phyloP scores from a whole-genome alignment of 2,329 filamentous ascomycete genomes.

The Ophiostoma perfectum region DNA sequence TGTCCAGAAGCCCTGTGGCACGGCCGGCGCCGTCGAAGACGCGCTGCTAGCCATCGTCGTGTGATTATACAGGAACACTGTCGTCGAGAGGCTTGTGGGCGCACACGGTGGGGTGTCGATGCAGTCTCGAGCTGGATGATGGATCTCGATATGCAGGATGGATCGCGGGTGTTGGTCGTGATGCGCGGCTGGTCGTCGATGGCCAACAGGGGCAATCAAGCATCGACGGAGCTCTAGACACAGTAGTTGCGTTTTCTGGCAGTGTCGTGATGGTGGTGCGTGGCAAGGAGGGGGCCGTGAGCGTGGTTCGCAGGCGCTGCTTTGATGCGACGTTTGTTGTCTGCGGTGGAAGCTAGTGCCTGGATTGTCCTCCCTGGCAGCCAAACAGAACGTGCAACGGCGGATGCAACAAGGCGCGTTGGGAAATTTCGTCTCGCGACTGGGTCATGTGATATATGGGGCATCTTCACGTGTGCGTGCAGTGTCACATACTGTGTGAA shows the following conservation, averaged over 20 bases:
- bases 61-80: background rate
- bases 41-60: conserved; percentile 15
- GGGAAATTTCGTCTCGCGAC: conserved; percentile 20
- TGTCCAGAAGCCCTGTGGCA: conserved; percentile 80
- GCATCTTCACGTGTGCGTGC: background rate
- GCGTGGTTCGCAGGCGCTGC: background rate
- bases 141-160: background rate
- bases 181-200: background rate
- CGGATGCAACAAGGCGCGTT: conserved; percentile 15
- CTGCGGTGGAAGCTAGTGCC: conserved; percentile 3
- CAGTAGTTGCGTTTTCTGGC: background rate
- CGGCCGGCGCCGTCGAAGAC: conserved; percentile 33
- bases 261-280: background rate
- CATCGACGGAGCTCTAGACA: background rate
- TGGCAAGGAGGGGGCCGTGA: background rate
- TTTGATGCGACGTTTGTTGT: conserved; percentile 2
- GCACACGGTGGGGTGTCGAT: background rate
- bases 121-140: background rate
- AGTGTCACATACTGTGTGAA: background rate
- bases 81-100: background rate
- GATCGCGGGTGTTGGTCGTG: background rate
- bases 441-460: conserved; percentile 4
- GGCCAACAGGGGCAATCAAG: no score
- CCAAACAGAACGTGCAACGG: background rate
- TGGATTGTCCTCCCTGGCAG: conserved; percentile 1